Evolutionary conservation across 2,329 filamentous ascomycete species (phyloP), one percentile per base, ranked within the genome.

Genomic region (Verticillium longisporum): DNA sequence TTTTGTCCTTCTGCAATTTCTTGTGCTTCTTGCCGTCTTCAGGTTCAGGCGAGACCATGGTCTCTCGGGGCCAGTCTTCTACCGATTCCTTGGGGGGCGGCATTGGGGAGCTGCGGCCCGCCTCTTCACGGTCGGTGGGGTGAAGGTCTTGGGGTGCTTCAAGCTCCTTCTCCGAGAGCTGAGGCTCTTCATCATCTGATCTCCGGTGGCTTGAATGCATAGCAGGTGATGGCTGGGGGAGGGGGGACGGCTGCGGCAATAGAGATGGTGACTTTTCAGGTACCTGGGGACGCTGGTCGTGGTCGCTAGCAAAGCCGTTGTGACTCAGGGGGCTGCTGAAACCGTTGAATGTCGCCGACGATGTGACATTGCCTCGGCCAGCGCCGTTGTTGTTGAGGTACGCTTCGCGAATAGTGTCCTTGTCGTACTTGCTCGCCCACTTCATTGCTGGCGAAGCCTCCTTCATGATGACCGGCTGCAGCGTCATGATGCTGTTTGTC

Each of bases 341-440:
- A 14, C 73, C 74, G 60, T 80, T 78, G 41, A 74, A 74, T 18
- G 74, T 74, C 60, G 80, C 74, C 13, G 80, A 77, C 15, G 80
- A 77, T 50, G 77, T 74, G 1, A 77, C 79, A 21, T 78, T 65
- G 13, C 91, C 91, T 62, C 85, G 89, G 26, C 93, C 92, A 53
- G 89, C 87, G 66, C 82, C 85, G 56, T 77, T 79, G 70, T 96
- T 88, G 55, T 86, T 85, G 58, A 98, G 81, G 74, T 98, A 98
- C n/a, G 91, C 87, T 65, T 91, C 87, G 60, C 92, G 88, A 64
- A 96, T 88, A 7, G 88, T 82, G 69, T 95, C 88, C 75, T 95
- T 96, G 75, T 98, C 95, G 72, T 97, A 98, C 69, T 92, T 92
- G 74, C 83, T 94, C 36, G 94, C 92, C 95, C 95, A 99, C 74